A percentile compares a stretch with the other conserved stretches of the same genome.
phyloP scores from a whole-genome alignment of 2,329 filamentous ascomycete species.

The Colletotrichum theobromicola region DNA sequence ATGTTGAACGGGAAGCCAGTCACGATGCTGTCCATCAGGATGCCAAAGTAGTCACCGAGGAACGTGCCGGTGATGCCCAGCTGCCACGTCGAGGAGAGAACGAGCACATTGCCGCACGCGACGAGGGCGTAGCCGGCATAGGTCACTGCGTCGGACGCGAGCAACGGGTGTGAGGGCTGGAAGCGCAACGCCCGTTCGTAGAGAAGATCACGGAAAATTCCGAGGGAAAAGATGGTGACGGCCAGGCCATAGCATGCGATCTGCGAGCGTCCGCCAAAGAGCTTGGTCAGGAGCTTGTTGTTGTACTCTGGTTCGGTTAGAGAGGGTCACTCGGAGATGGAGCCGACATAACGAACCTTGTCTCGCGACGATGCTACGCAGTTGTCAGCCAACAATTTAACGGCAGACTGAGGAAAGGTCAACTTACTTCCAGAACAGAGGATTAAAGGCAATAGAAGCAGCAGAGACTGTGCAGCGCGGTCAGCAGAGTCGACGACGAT shows the following conservation, averaged over 20 bases:
- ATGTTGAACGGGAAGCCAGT: slow-evolving; percentile 97
- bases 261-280: slow-evolving; percentile 80
- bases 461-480: slow-evolving; percentile 69
- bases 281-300: slow-evolving; percentile 85
- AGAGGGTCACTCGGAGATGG: background rate
- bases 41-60: slow-evolving; percentile 97
- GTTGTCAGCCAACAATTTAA: slow-evolving; percentile 36
- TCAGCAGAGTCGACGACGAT: background rate
- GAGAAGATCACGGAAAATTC: slow-evolving; percentile 84
- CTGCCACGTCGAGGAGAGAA: slow-evolving; percentile 87
- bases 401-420: background rate
- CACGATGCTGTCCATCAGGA: slow-evolving; percentile 94
- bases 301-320: slow-evolving; percentile 74
- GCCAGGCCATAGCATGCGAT: slow-evolving; percentile 90
- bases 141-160: slow-evolving; percentile 64
- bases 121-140: slow-evolving; percentile 76
- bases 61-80: slow-evolving; percentile 96
- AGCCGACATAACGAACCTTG: slow-evolving; percentile 61
- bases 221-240: slow-evolving; percentile 86
- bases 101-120: slow-evolving; percentile 78
- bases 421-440: slow-evolving; percentile 99
- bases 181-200: slow-evolving; percentile 84
- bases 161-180: slow-evolving; percentile 76
- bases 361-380: slow-evolving; percentile 76
- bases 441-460: slow-evolving; percentile 88